phyloP scores from a whole-genome alignment of 225 moss, liverwort and hornwort genomes.

The Pleurozium schreberi region DNA sequence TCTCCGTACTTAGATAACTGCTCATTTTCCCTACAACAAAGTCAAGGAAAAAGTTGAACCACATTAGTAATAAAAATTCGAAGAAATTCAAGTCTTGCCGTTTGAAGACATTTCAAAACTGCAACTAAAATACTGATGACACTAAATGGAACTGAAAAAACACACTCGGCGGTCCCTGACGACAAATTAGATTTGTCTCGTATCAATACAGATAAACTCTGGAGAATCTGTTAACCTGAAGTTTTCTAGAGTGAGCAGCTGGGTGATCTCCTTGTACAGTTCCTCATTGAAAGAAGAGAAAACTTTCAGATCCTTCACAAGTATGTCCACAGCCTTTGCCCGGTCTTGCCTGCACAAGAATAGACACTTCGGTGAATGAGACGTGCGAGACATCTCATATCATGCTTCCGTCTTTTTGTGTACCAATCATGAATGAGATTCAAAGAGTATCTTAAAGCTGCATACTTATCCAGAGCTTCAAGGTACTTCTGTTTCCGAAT shows the following conservation, averaged over 20 bases:
- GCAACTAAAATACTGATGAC: neutral
- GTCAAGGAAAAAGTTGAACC: neutral
- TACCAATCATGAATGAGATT: neutral
- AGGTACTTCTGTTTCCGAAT: constrained; percentile 98
- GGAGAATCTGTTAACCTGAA: constrained; percentile 48
- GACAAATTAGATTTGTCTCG: neutral
- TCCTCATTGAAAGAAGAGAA: constrained; percentile 99
- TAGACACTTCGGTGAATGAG: neutral
- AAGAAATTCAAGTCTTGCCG: neutral
- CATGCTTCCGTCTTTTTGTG: neutral
- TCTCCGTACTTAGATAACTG: constrained; percentile 98
- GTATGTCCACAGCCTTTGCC: constrained; percentile 96
- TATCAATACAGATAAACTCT: neutral
- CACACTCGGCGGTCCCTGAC: neutral
- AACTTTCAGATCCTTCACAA: constrained; percentile 97
- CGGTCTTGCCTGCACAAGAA: constrained; percentile 82
- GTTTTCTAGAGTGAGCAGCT: constrained; percentile 92
- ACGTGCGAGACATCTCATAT: neutral
- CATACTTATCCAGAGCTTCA: constrained; percentile 98
- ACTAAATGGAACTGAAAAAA: neutral
- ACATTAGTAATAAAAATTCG: neutral
- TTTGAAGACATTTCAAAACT: neutral
- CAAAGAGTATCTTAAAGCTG: neutral
- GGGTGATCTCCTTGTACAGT: constrained; percentile 97
- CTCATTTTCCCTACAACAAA: constrained; percentile 78